Conservation (phyloP, 2,329 filamentous ascomycete genomes). For the Microsporum canis region DNA sequence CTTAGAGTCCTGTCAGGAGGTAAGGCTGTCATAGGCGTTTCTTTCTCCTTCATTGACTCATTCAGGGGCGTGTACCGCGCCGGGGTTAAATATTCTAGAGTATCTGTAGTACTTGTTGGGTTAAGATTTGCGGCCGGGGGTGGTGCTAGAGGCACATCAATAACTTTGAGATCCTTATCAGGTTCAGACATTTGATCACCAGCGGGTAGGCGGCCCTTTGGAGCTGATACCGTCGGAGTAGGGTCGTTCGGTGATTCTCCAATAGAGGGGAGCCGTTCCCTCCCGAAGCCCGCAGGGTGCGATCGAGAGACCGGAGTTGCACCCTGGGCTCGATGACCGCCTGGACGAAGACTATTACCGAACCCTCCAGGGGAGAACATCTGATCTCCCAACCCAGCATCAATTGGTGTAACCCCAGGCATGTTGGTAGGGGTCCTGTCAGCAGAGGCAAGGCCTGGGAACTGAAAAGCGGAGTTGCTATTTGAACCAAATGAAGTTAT, state of each 20-base stretch:
- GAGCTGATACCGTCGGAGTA: constrained; percentile 32
- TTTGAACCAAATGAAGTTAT: constrained; percentile 69
- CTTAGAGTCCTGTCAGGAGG: constrained; percentile 43
- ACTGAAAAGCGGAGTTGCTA: constrained; percentile 46
- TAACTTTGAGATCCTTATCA: constrained; percentile 28
- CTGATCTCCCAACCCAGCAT: constrained; percentile 53
- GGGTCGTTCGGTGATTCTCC: constrained; percentile 54
- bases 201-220: constrained; percentile 33
- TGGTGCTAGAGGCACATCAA: constrained; percentile 20
- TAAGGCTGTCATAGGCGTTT: constrained; percentile 50
- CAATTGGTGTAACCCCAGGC: constrained; percentile 77
- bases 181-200: constrained; percentile 40
- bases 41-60: constrained; percentile 28
- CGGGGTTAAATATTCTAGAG: constrained; percentile 33
- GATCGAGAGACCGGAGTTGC: constrained; percentile 58
- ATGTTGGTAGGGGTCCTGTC: constrained; percentile 60
- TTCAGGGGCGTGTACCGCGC: constrained; percentile 35
- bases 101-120: constrained; percentile 22
- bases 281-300: constrained; percentile 48
- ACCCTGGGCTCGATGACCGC: constrained; percentile 55
- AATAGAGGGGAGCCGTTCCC: constrained; percentile 64
- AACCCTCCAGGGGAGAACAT: constrained; percentile 56
- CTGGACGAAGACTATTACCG: constrained; percentile 42
- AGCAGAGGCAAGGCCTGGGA: constrained; percentile 45
- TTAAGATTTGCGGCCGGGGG: constrained; percentile 20